phyloP scores from a whole-genome alignment of 805 yeast species.

The Grigorovia humatica region DNA sequence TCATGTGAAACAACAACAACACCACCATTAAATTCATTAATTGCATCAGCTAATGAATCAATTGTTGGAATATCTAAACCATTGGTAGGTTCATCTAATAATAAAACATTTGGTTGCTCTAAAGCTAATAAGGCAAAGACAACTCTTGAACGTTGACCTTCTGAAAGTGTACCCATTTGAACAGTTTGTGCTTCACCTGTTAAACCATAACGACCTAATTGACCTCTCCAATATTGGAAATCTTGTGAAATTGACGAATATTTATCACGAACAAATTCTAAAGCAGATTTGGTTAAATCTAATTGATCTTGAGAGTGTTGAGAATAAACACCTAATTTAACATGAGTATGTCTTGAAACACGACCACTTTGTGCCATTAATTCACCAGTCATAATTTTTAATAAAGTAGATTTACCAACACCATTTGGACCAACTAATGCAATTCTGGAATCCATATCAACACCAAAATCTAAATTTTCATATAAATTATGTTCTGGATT shows the following conservation, averaged over 20 bases:
- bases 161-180: constrained; percentile 95
- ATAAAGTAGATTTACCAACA: constrained; percentile 94
- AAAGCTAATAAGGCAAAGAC: constrained; percentile 93
- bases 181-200: constrained; percentile 99
- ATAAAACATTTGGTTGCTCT: constrained; percentile 87
- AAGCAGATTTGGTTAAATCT: constrained; percentile 88
- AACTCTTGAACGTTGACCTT: constrained; percentile 98
- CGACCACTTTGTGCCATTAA: constrained; percentile 86
- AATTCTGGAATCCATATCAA: constrained; percentile 98
- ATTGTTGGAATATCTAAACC: constrained; percentile 98
- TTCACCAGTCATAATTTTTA: constrained; percentile 94
- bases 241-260: constrained; percentile 87
- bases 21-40: constrained; percentile 92
- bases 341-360: constrained; percentile 93
- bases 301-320: constrained; percentile 98
- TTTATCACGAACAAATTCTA: constrained; percentile 94
- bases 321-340: constrained; percentile 96
- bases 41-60: constrained; percentile 95
- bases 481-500: constrained; percentile 77
- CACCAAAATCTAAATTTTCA: constrained; percentile 89
- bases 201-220: constrained; percentile 94
- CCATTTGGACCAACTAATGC: constrained; percentile 98
- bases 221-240: constrained; percentile 97
- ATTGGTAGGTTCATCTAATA: constrained; percentile 98
- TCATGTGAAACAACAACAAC: constrained; percentile 98